Base-by-base conservation (phyloP, 805 yeast species). In the Cyberlindnera lachancei region DNA sequence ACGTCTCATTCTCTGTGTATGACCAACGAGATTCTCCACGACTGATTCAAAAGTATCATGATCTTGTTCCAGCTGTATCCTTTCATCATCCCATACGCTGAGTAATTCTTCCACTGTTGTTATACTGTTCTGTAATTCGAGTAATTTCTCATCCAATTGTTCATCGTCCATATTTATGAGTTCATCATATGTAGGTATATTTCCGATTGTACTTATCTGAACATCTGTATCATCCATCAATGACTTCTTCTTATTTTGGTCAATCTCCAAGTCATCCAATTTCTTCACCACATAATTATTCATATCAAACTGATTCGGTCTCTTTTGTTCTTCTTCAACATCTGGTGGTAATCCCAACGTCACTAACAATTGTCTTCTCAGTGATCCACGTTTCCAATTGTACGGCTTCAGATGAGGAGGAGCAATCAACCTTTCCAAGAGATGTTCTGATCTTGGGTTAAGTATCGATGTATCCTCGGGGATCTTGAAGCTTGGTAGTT, bases 11-110 rank as follows among this genome's bases (percentile, higher is more conserved):
- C 84, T 73, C 55, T 92, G 96, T 6, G 95, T 82, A 52, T 88
- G 87, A 7, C 95, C 96, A 12, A 88, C 83, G 45, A 88, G 61
- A 46, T 85, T 87, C 50, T 86, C 95, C 25, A 92, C 87, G 44
- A 92, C 94, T 3, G 79, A 69, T 45, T 90, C 95, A 51, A 79
- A 87, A 12, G 88, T 73, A 21, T 70, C 71, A 46, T 83, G 81
- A 53, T 87, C 94, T 26, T 65, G 68, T 35, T 61, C 61, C 14
- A 78, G 57, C 7, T 67, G 74, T 22, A 54, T 52, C 29, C 69
- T 61, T 37, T 69, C 62, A 38, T 68, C 55, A 30, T 64, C 63
- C 81, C 88, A 78, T 9, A 70, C 59, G 11, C 63, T 52, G 11
- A 71, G 48, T 21, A 64, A 48, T 8, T 39, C 50, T 32, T 65